Evolutionary conservation across 1,139 yeast genomes (phyloP), one percentile per base, ranked within the genome.

Genomic region (Blastobotrys niveus): DNA sequence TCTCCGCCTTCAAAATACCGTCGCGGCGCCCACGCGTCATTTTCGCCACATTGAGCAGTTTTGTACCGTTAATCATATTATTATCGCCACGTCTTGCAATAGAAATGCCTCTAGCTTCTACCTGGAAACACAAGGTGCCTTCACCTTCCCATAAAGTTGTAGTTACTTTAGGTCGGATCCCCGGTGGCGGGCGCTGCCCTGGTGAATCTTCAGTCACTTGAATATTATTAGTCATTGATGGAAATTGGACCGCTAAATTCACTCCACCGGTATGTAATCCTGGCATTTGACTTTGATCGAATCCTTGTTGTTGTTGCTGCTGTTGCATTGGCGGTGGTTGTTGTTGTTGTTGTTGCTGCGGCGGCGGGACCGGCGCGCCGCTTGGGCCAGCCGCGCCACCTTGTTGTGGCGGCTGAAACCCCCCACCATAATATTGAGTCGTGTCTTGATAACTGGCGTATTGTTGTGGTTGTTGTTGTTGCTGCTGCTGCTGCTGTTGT

Each of bases 131-230:
- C 35, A 89, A 65, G 0, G 96, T 89, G 53, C 84, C 82, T 58
- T 89, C 96, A 57, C 88, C 96, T 63, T 89, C 96, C 97, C 97
- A 89, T 77, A 86, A 77, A 3, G 95, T 84, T 5, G 96, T 88
- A 30, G 95, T 85, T 45, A 88, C 91, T 48, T 91, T 70, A 7
- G 95, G 95, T 49, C 85, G 72, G 49, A 80, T 61, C 10, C 75
- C 77, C 12, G 71, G 70, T 1, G 77, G 78, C 44, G 73, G 76
- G 12, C 67, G 61, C 54, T 74, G 79, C 2, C 79, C 67, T 0
- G 55, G 55, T 3, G 60, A 53, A 29, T 53, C 55, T 1, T 56
- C 53, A 3, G 55, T 44, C 3, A 53, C 55, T 10, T 45, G 49
- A 26, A 62, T 60, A 15, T 52, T 47, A 19, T 61, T 55, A 2